Percentiles rank a stretch among this genome's conserved stretches.
phyloP scores from a whole-genome alignment of 805 yeast species.

The Metschnikowia koreensis region DNA sequence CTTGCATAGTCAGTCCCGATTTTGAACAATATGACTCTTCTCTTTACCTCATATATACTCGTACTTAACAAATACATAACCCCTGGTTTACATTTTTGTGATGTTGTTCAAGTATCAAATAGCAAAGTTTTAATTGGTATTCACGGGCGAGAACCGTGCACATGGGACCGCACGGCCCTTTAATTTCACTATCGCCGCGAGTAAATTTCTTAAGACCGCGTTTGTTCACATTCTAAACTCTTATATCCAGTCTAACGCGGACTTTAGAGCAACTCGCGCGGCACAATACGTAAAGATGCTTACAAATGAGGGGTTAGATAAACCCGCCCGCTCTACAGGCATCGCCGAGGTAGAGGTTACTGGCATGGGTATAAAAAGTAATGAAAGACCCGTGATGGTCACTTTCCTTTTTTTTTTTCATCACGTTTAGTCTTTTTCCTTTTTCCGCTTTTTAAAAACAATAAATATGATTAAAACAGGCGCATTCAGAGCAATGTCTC shows the following conservation, averaged over 20 bases:
- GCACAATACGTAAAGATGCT: constrained; percentile 1
- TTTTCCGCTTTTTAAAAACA: background rate
- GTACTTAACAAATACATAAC: no score
- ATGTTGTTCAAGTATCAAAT: no score
- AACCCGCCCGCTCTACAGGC: background rate
- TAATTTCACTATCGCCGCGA: background rate
- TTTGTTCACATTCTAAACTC: background rate
- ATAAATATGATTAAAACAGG: constrained; percentile 4
- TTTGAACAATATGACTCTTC: no score
- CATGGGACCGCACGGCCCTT: background rate
- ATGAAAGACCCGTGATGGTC: background rate
- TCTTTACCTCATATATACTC: no score
- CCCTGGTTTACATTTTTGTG: no score
- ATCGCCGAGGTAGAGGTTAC: background rate
- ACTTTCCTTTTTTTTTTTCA: background rate
- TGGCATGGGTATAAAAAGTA: background rate
- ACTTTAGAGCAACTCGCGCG: constrained; percentile 7
- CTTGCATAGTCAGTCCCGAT: no score
- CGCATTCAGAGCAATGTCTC: constrained; percentile 3
- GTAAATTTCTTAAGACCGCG: constrained; percentile 1
- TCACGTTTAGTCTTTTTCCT: background rate
- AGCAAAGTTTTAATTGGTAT: background rate
- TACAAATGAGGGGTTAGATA: constrained; percentile 5
- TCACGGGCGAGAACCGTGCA: background rate
- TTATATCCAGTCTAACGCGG: constrained; percentile 5